Evolutionary conservation across 2,329 filamentous ascomycete genomes (phyloP), one percentile per base, ranked within the genome.

Genomic region (Plectosphaerella sp.): DNA sequence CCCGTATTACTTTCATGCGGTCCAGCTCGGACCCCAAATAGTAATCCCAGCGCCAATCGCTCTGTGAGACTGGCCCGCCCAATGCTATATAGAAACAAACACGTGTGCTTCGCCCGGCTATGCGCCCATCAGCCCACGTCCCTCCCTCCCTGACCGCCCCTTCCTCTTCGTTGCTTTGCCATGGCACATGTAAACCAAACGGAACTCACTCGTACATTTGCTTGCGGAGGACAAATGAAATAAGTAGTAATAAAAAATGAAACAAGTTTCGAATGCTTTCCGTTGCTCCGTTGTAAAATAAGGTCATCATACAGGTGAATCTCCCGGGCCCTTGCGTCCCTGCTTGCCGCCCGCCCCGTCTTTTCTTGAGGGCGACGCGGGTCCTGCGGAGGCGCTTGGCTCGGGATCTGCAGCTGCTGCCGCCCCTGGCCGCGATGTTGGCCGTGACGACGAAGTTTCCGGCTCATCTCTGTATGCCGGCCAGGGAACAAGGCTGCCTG

Each of bases 231-330:
- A 33, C 28, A 12, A 33, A 33, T 33, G 28, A 12, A 33, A 33
- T 33, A 33, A 33, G 28, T 33, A 33, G 28, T 10, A 33, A 33
- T 10, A 10, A 33, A 33, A 5, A 5, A 51, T 47, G 47, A 54
- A 53, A 37, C 15, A 16, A 16, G 37, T 3, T 22, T 20, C n/a
- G n/a, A 43, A 43, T 20, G 41, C 41, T 43, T 18, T 22, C n/a
- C 18, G 41, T 20, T 43, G 41, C 41, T 20, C 16, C 41, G 47
- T 45, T 22, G 48, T 52, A 46, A 45, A 52, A 41, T 37, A 51
- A 51, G 20, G 47, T 53, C 61, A 54, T 70, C 58, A 72, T 64
- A 70, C 68, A 63, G 58, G 63, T 51, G 67, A 64, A 50, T 68
- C 63, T 45, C 59, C 57, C 24, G 42, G 49, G 45, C 56, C 28